Evolutionary conservation across 2,329 filamentous ascomycete genomes (phyloP), one percentile per base, ranked within the genome.

Genomic region (Pezicula carpinea): DNA sequence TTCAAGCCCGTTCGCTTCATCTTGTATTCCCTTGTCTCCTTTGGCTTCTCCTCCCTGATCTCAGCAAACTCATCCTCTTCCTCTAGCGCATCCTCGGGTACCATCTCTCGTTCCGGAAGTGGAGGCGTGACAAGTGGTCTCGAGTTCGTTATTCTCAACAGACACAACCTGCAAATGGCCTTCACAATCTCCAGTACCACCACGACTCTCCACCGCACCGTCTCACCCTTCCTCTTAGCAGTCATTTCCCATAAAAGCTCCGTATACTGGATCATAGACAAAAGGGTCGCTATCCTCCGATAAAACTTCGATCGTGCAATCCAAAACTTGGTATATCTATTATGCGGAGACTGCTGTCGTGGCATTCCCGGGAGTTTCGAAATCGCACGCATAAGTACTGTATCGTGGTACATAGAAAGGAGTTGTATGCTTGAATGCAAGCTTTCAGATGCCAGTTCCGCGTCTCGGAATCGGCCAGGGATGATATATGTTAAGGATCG

Each of bases 181-280:
- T 97, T 97, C 62, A 93, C 73, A 1, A 81, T 77, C 69, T 99
- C 93, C 18, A 99, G 73, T 3, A 95, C 64, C 10, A 97, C 83
- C 5, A 97, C 82, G 0, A 95, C 82, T 43, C 88, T 83, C 93
- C 93, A 99, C 23, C 90, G 81, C 21, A 85, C 82, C 66, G 95
- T 79, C 38, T 86, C 90, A 15, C 89, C 87, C 52, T 83, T 83
- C 41, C 92, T 79, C 68, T 95, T 95, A 22, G 91, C 91, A 22
- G 87, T 81, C 93, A 99, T 99, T 66, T 99, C 93, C 79, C 92
- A 93, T n/a, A 99, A 71, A 23, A 99, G 74, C 69, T 99, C 89
- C 0, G 91, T 96, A 64, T 97, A 97, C 57, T 93, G 87, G 21
- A 96, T 87, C 69, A 95, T 86, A 64, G 95, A 89, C 41, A 99